A percentile compares a stretch with the other conserved stretches of the same genome.
phyloP scores from a whole-genome alignment of 2,329 filamentous ascomycete genomes.

The Diaporthe nobilis region DNA sequence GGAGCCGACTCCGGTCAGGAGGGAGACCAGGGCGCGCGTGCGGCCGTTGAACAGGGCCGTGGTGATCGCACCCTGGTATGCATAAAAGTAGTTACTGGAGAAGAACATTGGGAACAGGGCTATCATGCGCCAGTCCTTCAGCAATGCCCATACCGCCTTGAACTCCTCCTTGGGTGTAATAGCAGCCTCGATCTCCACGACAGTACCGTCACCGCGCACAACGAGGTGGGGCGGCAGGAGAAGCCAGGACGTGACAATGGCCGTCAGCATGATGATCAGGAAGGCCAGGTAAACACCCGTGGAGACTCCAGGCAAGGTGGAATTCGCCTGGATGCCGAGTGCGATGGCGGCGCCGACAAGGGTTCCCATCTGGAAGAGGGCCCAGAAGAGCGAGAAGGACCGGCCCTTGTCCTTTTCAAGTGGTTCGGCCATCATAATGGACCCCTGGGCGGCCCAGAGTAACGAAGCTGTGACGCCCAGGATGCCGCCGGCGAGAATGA shows the following conservation, averaged over 20 bases:
- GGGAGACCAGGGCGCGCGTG: slow-evolving; percentile 80
- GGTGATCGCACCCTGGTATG: slow-evolving; percentile 84
- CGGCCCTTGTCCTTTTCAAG: slow-evolving; percentile 45
- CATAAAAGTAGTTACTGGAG: slow-evolving; percentile 87
- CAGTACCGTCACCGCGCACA: slow-evolving; percentile 43
- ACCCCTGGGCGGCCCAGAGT: slow-evolving; percentile 44
- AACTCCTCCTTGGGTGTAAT: slow-evolving; percentile 42
- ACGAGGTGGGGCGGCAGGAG: slow-evolving; percentile 43
- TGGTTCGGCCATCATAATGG: slow-evolving; percentile 43
- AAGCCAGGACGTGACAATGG: slow-evolving; percentile 42
- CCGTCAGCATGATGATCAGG: slow-evolving; percentile 46
- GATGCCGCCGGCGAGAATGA: slow-evolving; percentile 43
- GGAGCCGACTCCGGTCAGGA: slow-evolving; percentile 80
- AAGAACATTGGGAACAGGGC: slow-evolving; percentile 86
- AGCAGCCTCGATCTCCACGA: slow-evolving; percentile 42
- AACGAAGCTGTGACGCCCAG: slow-evolving; percentile 43
- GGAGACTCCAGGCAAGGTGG: slow-evolving; percentile 44
- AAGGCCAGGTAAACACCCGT: slow-evolving; percentile 48
- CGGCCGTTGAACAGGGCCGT: slow-evolving; percentile 79
- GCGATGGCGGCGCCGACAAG: slow-evolving; percentile 47
- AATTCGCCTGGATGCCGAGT: slow-evolving; percentile 44
- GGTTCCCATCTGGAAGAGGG: slow-evolving; percentile 46
- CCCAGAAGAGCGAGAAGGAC: slow-evolving; percentile 45
- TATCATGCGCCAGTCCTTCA: slow-evolving; percentile 62
- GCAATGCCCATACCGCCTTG: slow-evolving; percentile 38